Percentiles rank a stretch among this genome's conserved stretches.
Conservation (phyloP, 163 green algal species). For the Scenedesmus sp. region DNA sequence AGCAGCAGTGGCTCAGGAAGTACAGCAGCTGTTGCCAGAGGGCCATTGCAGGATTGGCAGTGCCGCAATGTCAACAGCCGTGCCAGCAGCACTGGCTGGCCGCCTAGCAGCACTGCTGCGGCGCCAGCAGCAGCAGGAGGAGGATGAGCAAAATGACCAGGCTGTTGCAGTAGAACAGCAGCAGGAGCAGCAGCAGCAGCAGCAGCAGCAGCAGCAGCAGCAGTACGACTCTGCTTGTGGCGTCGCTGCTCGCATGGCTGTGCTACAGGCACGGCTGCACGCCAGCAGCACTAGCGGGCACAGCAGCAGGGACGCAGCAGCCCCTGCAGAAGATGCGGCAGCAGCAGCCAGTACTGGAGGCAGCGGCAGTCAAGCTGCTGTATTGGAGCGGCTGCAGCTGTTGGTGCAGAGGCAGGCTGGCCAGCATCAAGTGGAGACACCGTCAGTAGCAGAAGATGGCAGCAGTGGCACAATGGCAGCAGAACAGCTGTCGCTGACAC, state of each 20-base stretch:
- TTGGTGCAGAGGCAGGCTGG: not conserved
- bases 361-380: not conserved
- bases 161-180: not conserved
- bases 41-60: not conserved
- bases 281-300: not conserved
- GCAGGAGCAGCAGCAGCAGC: not conserved
- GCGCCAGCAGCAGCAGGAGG: constrained; percentile 13
- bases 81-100: constrained; percentile 3
- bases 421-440: no score
- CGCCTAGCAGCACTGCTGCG: constrained; percentile 20
- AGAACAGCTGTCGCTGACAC: not conserved
- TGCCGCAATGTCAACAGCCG: not conserved
- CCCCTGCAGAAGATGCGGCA: not conserved
- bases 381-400: not conserved
- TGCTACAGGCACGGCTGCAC: not conserved
- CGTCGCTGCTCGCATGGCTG: not conserved
- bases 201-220: not conserved
- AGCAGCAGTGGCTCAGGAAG: not conserved
- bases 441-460: not conserved
- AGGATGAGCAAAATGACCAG: not conserved
- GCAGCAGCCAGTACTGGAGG: not conserved
- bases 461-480: not conserved
- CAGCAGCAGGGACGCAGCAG: not conserved
- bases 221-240: not conserved
- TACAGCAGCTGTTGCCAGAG: not conserved